These are phyloP conservation scores for Psidium guajava DNA, from an alignment of 345 rosid genomes.

Conservation along the genomic window DNA sequence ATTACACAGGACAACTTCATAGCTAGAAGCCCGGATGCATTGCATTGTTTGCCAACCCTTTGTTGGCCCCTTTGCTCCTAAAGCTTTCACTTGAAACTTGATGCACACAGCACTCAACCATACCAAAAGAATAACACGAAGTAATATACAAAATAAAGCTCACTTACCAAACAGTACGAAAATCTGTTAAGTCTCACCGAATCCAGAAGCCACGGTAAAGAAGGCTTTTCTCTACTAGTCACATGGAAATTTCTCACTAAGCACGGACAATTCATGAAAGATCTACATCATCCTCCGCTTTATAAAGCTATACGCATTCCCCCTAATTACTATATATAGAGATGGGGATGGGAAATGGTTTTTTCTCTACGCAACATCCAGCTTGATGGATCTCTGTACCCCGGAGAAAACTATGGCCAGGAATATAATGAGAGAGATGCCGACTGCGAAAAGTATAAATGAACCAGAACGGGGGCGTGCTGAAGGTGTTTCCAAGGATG, in stretches of 20 bases:
- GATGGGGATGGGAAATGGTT: not conserved
- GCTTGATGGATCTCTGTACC: not conserved
- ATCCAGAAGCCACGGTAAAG: not conserved
- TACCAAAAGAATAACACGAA: not conserved
- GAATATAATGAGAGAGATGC: conserved; percentile 4
- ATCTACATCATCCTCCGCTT: not conserved
- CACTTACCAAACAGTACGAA: not conserved
- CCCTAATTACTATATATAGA: not conserved
- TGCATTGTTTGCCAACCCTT: not conserved
- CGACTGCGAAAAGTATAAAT: not conserved
- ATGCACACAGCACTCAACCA: not conserved
- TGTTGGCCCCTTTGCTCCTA: not conserved
- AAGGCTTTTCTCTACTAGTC: not conserved
- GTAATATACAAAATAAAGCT: not conserved
- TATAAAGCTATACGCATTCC: not conserved
- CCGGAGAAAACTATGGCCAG: conserved; percentile 1
- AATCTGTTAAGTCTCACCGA: not conserved
- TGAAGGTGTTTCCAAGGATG: not conserved
- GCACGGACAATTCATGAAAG: not conserved
- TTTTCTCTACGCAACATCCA: not conserved
- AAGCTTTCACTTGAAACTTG: not conserved
- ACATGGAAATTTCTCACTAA: not conserved
- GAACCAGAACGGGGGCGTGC: not conserved
- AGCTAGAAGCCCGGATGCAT: not conserved
- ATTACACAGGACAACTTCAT: not conserved